Evolutionary conservation across 192 early-diverging fungal genomes (phyloP), one percentile per base, ranked within the genome.

Genomic region (Backusella luteola): DNA sequence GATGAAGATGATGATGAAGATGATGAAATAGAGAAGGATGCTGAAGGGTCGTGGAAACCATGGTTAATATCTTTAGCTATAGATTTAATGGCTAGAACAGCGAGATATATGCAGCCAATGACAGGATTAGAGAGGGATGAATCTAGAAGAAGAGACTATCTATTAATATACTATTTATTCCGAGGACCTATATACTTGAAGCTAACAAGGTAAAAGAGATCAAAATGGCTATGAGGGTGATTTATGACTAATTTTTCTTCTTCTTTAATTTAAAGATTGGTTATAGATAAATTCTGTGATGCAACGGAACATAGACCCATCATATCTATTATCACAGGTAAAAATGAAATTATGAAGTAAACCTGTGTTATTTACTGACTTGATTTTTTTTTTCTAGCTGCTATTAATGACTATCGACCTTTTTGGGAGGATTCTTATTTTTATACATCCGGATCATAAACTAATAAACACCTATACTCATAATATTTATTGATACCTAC

Each of bases 161-260:
- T 78, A 6, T 53, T 78, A 26, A 56, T 78, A 6, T 78, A 78
- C 15, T 78, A 78, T 67, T 34, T 78, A 4, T 73, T 78, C n/a
- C 59, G 71, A 1, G 71, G 71, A 12, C 77, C 77, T 1, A 67
- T 78, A 15, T 78, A 78, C 53, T 26, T 67, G 34, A 41, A 67
- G 34, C 73, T 78, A 52, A 78, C 77, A 29, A 73, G 69, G 76
- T 76, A 63, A 42, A 44, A 7, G 36, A 4, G 23, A 69, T 19
- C 3, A 6, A 19, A 1, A 23, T 12, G n/a, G 7, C 15, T 23
- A 21, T 69, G 1, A n/a, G 21, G 23, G 1, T n/a, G 12, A 69
- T 41, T 6, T 69, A 3, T 26, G 4, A 17, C n/a, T 41, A 69
- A 70, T 11, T 9, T 12, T 14, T 32, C 23, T 70, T 29, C 32